Percentiles rank a stretch among this genome's conserved stretches.
Evolutionary conservation across 768 basidiomycete genomes (phyloP).

Genomic region (Auricularia cornea): DNA sequence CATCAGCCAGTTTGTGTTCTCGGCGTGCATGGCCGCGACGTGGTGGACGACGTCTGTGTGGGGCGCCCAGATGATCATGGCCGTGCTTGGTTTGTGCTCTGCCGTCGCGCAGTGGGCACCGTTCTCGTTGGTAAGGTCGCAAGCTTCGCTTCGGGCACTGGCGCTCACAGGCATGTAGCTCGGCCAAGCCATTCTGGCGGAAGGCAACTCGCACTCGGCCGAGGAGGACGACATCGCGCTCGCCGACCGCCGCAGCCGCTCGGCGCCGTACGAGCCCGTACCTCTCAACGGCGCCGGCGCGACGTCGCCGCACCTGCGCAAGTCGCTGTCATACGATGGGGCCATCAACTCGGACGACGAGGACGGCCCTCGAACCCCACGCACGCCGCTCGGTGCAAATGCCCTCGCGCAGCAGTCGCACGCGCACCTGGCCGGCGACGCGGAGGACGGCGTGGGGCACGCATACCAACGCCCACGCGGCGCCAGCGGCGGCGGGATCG

Average conservation of each 20-base stretch:
- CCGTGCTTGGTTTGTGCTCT: slow-evolving; percentile 84
- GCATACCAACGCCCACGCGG: neutral
- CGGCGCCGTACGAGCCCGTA: slow-evolving; percentile 6
- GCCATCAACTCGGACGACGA: neutral
- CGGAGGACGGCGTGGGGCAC: too few relatives aligned
- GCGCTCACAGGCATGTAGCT: slow-evolving; percentile 43
- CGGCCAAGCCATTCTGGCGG: slow-evolving; percentile 76
- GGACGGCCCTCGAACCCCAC: neutral
- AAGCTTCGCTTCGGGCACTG: slow-evolving; percentile 4
- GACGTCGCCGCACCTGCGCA: neutral
- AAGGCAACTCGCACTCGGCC: slow-evolving; percentile 29
- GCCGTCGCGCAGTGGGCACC: slow-evolving; percentile 91
- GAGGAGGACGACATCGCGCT: slow-evolving; percentile 32
- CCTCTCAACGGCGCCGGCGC: neutral
- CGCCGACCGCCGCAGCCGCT: slow-evolving; percentile 27
- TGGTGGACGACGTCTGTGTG: slow-evolving; percentile 57
- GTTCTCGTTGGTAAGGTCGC: slow-evolving; percentile 63
- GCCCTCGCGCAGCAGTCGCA: neutral
- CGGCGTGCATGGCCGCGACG: slow-evolving; percentile 69
- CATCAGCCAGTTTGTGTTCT: slow-evolving; percentile 63
- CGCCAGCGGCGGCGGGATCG: neutral
- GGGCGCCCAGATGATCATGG: slow-evolving; percentile 68
- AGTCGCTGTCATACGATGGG: neutral
- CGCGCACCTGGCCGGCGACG: neutral
- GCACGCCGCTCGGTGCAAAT: neutral